Conservation (phyloP, 768 basidiomycete genomes). For the Punctularia strigosozonata region DNA sequence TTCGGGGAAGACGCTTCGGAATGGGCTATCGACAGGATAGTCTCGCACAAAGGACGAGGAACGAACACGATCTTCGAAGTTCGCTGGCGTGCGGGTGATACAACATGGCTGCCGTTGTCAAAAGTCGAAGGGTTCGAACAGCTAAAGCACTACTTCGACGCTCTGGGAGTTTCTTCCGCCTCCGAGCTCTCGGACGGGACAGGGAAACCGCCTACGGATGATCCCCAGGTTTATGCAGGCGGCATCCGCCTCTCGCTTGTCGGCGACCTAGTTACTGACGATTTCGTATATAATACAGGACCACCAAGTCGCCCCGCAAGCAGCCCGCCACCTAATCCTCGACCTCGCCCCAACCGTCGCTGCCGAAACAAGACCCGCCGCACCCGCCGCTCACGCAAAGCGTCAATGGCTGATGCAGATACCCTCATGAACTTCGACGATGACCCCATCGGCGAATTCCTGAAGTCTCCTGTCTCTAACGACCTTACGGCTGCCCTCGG, state of each 20-base stretch:
- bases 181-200: background rate
- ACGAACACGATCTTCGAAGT: constrained; percentile 14
- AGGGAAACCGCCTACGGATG: background rate
- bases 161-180: constrained; percentile 12
- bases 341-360: no score
- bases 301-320: no score
- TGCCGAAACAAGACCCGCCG: no score
- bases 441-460: no score
- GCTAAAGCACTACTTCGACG: constrained; percentile 17
- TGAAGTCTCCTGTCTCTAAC: no score
- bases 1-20: constrained; percentile 9
- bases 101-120: constrained; percentile 20
- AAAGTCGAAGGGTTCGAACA: constrained; percentile 13
- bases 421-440: no score
- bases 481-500: no score
- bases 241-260: background rate
- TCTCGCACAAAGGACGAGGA: constrained; percentile 14
- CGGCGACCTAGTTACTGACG: no score
- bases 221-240: background rate
- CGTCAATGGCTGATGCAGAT: no score
- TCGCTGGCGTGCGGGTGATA: constrained; percentile 16
- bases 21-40: constrained; percentile 15
- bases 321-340: no score
- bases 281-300: no score
- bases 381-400: no score